phyloP scores from a whole-genome alignment of 2,329 filamentous ascomycete genomes.

The Aspergillus tamarii region DNA sequence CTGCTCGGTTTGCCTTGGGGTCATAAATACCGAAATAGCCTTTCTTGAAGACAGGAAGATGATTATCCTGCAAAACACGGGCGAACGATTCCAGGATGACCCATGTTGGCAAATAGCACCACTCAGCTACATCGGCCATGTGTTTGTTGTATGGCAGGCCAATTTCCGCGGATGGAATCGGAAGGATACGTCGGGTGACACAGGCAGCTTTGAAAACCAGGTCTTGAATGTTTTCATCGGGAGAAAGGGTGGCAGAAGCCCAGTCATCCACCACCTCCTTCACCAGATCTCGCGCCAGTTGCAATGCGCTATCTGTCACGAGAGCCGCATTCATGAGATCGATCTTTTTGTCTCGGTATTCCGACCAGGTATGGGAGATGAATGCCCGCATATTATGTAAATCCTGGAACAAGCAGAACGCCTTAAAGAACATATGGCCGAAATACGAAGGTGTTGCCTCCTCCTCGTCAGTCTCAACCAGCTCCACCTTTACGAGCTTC shows the following conservation, averaged over 20 bases:
- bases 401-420: slow-evolving; percentile 36
- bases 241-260: slow-evolving; percentile 13
- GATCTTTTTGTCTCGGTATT: slow-evolving; percentile 32
- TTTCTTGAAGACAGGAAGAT: slow-evolving; percentile 30
- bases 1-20: slow-evolving; percentile 30
- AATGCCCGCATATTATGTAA: slow-evolving; percentile 32
- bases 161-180: slow-evolving; percentile 25
- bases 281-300: slow-evolving; percentile 28
- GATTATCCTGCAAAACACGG: slow-evolving; percentile 23
- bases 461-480: slow-evolving; percentile 22
- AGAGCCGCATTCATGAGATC: slow-evolving; percentile 37
- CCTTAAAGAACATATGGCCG: slow-evolving; percentile 26
- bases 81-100: slow-evolving; percentile 27
- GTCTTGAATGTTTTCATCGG: slow-evolving; percentile 8
- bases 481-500: slow-evolving; percentile 26
- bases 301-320: slow-evolving; percentile 35
- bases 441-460: slow-evolving; percentile 19
- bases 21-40: slow-evolving; percentile 36
- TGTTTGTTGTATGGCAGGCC: slow-evolving; percentile 32
- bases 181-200: slow-evolving; percentile 14
- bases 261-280: slow-evolving; percentile 23
- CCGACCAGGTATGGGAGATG: slow-evolving; percentile 33
- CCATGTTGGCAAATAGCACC: slow-evolving; percentile 25
- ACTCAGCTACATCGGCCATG: slow-evolving; percentile 31
- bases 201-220: slow-evolving; percentile 15